Conservation (phyloP, 2,329 filamentous ascomycete species). For the Botrytis deweyae region DNA sequence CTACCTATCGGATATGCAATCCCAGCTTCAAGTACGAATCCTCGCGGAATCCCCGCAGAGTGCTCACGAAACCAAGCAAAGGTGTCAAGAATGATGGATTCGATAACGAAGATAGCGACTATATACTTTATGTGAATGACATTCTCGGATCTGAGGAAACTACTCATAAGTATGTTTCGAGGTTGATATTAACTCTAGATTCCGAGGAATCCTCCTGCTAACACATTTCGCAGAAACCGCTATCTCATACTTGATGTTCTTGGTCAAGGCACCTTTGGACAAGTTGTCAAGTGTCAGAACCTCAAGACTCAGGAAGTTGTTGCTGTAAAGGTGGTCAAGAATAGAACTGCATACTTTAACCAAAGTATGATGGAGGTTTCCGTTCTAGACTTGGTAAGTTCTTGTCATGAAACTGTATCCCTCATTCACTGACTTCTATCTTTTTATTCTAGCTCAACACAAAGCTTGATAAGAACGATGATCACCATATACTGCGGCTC, state of each 20-base stretch:
- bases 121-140: constrained; percentile 98
- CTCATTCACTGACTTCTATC: constrained; percentile 23
- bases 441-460: constrained; percentile 72
- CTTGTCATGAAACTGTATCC: constrained; percentile 32
- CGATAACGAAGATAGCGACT: constrained; percentile 98
- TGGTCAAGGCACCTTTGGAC: constrained; percentile 95
- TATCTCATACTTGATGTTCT: constrained; percentile 97
- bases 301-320: constrained; percentile 98
- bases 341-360: constrained; percentile 98
- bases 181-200: constrained; percentile 29
- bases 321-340: constrained; percentile 98
- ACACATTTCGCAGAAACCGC: constrained; percentile 63
- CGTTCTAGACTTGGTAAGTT: constrained; percentile 81
- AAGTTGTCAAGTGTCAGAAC: constrained; percentile 99
- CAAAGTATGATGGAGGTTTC: constrained; percentile 99
- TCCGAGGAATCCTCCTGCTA: constrained; percentile 32
- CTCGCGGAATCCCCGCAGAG: constrained; percentile 89
- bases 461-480: constrained; percentile 98
- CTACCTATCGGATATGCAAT: constrained; percentile 98
- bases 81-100: constrained; percentile 98
- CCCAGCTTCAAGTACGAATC: constrained; percentile 98
- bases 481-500: constrained; percentile 89
- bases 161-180: constrained; percentile 77
- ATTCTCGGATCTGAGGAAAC: constrained; percentile 97
- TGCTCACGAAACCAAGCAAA: constrained; percentile 97